Percentiles rank a stretch among this genome's conserved stretches.
phyloP scores from a whole-genome alignment of 371 early-diverging fungal species.

The Mortierella sp. region DNA sequence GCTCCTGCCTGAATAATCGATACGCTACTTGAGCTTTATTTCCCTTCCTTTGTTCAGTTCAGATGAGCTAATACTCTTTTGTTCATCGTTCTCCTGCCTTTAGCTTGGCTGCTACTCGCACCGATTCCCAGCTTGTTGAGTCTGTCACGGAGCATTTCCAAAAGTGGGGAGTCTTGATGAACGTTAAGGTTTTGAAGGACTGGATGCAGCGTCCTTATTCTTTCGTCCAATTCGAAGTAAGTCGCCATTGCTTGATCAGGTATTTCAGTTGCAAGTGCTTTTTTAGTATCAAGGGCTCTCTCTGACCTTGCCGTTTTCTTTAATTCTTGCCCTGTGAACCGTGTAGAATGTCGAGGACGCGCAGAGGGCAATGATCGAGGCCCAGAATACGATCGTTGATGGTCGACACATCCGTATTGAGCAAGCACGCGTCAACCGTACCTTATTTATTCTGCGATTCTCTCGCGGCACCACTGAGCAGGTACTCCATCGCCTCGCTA shows the following conservation, averaged over 20 bases:
- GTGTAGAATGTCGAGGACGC: slow-evolving; percentile 67
- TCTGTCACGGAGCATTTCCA: slow-evolving; percentile 76
- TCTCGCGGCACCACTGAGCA: slow-evolving; percentile 59
- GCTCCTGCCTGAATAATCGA: not conserved
- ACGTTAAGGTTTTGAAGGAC: slow-evolving; percentile 87
- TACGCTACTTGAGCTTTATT: not conserved
- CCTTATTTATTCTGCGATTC: slow-evolving; percentile 75
- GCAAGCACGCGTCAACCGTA: slow-evolving; percentile 87
- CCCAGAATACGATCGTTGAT: slow-evolving; percentile 78
- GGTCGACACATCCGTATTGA: slow-evolving; percentile 87
- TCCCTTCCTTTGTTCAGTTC: no score
- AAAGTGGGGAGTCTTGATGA: slow-evolving; percentile 76
- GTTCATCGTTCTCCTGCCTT: not conserved
- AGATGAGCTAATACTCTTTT: no score
- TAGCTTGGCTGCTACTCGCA: slow-evolving; percentile 73
- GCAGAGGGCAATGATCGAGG: slow-evolving; percentile 72
- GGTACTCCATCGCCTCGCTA: slow-evolving; percentile 31
- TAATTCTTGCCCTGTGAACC: not conserved
- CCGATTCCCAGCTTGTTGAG: slow-evolving; percentile 70
- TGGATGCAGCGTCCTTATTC: slow-evolving; percentile 87
- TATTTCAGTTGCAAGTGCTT: not conserved
- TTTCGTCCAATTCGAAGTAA: slow-evolving; percentile 86
- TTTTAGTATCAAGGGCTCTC: not conserved
- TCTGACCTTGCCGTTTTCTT: not conserved
- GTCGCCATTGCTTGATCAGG: not conserved